phyloP scores from a whole-genome alignment of 208 protist species.

The Leishmania martiniquensis region DNA sequence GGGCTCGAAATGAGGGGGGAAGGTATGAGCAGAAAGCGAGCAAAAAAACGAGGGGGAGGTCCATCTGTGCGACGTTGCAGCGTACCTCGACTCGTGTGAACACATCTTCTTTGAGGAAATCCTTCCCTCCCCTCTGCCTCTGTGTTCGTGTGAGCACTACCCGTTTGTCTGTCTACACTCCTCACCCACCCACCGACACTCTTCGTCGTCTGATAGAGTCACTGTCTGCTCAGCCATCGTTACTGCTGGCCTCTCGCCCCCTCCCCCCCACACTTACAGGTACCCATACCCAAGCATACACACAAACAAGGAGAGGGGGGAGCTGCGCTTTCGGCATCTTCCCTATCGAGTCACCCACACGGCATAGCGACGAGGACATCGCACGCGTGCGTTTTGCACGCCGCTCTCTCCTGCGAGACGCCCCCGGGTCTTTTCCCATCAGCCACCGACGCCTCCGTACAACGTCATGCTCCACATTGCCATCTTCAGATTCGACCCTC shows the following conservation, averaged over 20 bases:
- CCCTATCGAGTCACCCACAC: too few relatives aligned
- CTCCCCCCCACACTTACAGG: too few relatives aligned
- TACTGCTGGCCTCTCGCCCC: too few relatives aligned
- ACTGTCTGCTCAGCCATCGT: neutral
- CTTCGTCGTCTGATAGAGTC: neutral
- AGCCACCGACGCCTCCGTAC: neutral
- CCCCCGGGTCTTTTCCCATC: neutral
- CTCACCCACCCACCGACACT: neutral
- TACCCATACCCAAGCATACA: too few relatives aligned
- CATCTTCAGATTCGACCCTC: slow-evolving; percentile 57
- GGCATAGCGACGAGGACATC: neutral
- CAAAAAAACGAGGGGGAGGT: too few relatives aligned
- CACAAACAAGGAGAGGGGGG: too few relatives aligned
- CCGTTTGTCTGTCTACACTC: neutral
- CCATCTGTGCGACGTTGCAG: too few relatives aligned
- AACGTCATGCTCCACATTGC: slow-evolving; percentile 55
- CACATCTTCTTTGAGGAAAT: neutral
- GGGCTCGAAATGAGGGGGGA: too few relatives aligned
- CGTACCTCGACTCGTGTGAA: too few relatives aligned
- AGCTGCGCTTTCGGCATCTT: too few relatives aligned
- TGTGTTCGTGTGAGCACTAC: neutral
- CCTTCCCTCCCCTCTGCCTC: neutral
- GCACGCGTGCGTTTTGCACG: too few relatives aligned
- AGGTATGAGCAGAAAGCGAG: too few relatives aligned
- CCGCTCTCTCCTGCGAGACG: neutral